Conservation (phyloP, 371 early-diverging fungal genomes). For the Antonospora locustae region DNA sequence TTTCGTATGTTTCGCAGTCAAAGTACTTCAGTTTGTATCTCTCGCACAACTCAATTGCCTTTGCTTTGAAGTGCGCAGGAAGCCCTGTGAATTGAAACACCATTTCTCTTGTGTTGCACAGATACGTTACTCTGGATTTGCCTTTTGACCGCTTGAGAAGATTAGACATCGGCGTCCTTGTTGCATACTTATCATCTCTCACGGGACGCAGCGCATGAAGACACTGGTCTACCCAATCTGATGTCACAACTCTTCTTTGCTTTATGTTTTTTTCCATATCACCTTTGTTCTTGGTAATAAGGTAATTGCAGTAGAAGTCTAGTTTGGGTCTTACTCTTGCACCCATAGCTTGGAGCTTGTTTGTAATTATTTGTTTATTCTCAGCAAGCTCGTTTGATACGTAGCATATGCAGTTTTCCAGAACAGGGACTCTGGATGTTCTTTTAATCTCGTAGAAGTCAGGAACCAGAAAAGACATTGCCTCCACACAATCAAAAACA, state of each 20-base stretch:
- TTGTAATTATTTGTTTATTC: slow-evolving; percentile 4
- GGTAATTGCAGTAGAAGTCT: slow-evolving; percentile 2
- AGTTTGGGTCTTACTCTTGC: slow-evolving; percentile 9
- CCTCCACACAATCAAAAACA: slow-evolving; percentile 52
- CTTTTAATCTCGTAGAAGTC: slow-evolving; percentile 35
- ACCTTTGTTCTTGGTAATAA: slow-evolving; percentile 28
- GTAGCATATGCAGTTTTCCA: no score
- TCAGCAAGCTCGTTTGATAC: no score
- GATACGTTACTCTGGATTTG: neutral
- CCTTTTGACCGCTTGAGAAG: neutral
- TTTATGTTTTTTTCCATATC: slow-evolving; percentile 5
- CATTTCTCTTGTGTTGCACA: slow-evolving; percentile 8
- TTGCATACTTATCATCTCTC: slow-evolving; percentile 33
- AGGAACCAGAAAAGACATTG: slow-evolving; percentile 34
- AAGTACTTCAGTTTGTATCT: slow-evolving; percentile 27
- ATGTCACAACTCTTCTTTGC: slow-evolving; percentile 22
- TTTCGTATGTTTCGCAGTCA: slow-evolving; percentile 33
- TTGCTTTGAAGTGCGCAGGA: slow-evolving; percentile 25
- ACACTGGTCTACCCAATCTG: slow-evolving; percentile 50
- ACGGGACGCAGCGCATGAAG: slow-evolving; percentile 27
- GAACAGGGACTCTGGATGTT: slow-evolving; percentile 1
- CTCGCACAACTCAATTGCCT: slow-evolving; percentile 38
- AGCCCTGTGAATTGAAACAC: slow-evolving; percentile 53
- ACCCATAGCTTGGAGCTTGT: slow-evolving; percentile 42
- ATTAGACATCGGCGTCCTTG: slow-evolving; percentile 6